Conservation (phyloP, 768 basidiomycete genomes). For the Russula foetens region DNA sequence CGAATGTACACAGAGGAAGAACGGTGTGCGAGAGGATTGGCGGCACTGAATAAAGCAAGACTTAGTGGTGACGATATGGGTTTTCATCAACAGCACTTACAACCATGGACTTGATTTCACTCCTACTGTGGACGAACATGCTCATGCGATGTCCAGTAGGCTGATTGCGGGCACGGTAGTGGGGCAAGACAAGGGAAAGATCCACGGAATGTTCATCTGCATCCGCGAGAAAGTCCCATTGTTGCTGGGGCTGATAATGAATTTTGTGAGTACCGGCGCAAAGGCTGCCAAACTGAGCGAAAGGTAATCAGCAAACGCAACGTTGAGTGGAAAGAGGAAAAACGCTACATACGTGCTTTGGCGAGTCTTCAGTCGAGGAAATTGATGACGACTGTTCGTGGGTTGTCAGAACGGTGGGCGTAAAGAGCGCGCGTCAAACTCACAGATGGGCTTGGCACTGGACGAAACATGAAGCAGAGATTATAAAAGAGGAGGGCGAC, state of each 20-base stretch:
- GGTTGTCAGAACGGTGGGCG: neutral
- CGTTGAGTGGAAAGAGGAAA: neutral
- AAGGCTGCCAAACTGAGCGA: neutral
- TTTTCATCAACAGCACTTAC: constrained; percentile 37
- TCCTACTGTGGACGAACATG: constrained; percentile 51
- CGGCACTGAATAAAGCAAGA: constrained; percentile 22
- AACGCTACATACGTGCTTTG: constrained; percentile 2
- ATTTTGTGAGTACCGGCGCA: constrained; percentile 17
- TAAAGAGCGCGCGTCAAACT: neutral
- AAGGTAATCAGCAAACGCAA: neutral
- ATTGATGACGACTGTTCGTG: constrained; percentile 3
- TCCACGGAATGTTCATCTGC: constrained; percentile 46
- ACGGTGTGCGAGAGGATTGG: constrained; percentile 27
- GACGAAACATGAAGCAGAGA: constrained; percentile 4
- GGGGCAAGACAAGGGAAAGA: constrained; percentile 61
- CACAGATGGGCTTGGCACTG: constrained; percentile 1
- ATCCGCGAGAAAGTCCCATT: constrained; percentile 60
- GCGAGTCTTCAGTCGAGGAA: constrained; percentile 9
- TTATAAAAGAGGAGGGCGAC: neutral
- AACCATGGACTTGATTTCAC: constrained; percentile 61
- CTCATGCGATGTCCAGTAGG: constrained; percentile 64
- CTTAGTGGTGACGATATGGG: neutral
- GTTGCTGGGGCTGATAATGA: constrained; percentile 20
- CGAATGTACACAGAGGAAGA: constrained; percentile 49
- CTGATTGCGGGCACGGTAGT: constrained; percentile 69